Evolutionary conservation across 2,329 filamentous ascomycete species (phyloP), one percentile per base, ranked within the genome.

Genomic region (Mollisiaceae sp.): DNA sequence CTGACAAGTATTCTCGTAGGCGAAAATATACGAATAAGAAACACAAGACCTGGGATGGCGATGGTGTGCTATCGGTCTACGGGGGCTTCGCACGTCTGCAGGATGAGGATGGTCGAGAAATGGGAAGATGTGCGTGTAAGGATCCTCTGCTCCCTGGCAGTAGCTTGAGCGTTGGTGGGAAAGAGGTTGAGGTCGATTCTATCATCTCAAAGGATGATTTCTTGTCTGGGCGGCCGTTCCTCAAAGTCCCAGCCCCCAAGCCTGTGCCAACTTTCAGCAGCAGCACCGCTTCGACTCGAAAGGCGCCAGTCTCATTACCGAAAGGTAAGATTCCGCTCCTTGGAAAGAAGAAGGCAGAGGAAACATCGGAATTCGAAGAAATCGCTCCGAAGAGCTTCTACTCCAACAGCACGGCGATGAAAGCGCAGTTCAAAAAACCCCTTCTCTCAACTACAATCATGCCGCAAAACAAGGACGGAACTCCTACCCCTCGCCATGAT

Each of bases 21-120:
- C 86, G 90, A 22, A 91, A 90, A 75, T 85, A 84, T 60, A 91
- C 88, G 0, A 84, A 80, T 6, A 92, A 91, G 76, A 92, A 92
- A 78, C 86, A 92, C 76, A 92, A 92, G 75, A 92, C 88, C 5
- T 92, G 90, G 89, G 89, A 92, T 72, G 89, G 89, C 2, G 90
- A 92, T 76, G 90, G 89, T 1, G 81, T 91, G 2, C 79, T 92
- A 9, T 80, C 82, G 4, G 80, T 89, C 3, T 77, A 79, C 2
- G 82, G 81, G 41, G 87, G 87, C 4, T 84, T 84, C 72, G 88
- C 85, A 4, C 82, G 80, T 61, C 79, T 92, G 18, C 85, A 87
- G 65, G 87, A 91, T 74, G 81, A 85, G 12, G 83, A 83, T 0
- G 89, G 89, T 2, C 85, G 83, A 74, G 85, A 89, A 22, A 82